These are phyloP conservation scores for Lyophyllum decastes DNA, from an alignment of 768 basidiomycete genomes.

Conservation along the genomic window DNA sequence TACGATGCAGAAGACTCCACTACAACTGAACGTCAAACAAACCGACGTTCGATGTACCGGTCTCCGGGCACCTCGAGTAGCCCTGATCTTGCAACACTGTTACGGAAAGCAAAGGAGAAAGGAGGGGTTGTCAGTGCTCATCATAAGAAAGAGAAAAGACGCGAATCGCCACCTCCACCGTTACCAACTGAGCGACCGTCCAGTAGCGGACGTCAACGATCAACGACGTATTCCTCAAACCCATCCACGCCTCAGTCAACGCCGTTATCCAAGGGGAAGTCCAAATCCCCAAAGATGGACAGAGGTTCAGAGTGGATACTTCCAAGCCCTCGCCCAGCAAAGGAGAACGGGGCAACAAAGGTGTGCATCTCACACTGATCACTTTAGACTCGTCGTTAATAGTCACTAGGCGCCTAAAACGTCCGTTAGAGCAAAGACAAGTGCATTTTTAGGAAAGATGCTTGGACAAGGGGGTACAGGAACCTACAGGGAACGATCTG, in stretches of 20 bases:
- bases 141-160: conserved; percentile 33
- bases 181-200: conserved; percentile 37
- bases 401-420: conserved; percentile 48
- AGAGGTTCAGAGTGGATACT: conserved; percentile 46
- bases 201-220: conserved; percentile 36
- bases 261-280: conserved; percentile 37
- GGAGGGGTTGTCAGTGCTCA: conserved; percentile 42
- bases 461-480: conserved; percentile 49
- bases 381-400: conserved; percentile 4
- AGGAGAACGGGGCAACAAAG: conserved; percentile 49
- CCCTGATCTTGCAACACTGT: conserved; percentile 86
- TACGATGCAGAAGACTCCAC: conserved; percentile 60
- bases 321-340: conserved; percentile 45
- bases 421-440: conserved; percentile 78
- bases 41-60: conserved; percentile 84
- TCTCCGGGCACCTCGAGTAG: conserved; percentile 88
- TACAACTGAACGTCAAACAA: conserved; percentile 62
- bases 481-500: conserved; percentile 29
- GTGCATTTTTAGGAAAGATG: conserved; percentile 80
- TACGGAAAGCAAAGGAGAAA: conserved; percentile 80
- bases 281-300: conserved; percentile 19
- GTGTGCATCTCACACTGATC: conserved; percentile 32
- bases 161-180: conserved; percentile 43
- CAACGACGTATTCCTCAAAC: conserved; percentile 36
- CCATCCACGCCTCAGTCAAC: conserved; percentile 27